Conservation (phyloP, 768 basidiomycete species). For the Lepiota venenata region DNA sequence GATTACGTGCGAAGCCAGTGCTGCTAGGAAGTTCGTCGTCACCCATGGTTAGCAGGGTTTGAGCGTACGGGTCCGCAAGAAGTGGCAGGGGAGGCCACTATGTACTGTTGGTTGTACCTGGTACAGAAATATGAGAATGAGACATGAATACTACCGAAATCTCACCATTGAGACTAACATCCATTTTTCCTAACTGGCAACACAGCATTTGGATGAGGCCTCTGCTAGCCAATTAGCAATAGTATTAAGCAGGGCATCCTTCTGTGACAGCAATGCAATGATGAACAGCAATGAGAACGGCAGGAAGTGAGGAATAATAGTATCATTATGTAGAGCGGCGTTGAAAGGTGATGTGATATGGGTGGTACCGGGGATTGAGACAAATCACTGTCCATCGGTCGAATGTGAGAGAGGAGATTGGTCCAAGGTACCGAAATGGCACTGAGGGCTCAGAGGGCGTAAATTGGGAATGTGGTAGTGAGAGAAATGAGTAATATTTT, state of each 20-base stretch:
- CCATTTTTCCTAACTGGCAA: constrained; percentile 55
- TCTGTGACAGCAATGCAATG: constrained; percentile 55
- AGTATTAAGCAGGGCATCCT: constrained; percentile 54
- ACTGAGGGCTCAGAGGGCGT: constrained; percentile 39
- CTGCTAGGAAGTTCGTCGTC: constrained; percentile 92
- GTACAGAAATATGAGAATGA: no score
- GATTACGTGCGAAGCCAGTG: constrained; percentile 51
- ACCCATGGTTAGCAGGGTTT: constrained; percentile 85
- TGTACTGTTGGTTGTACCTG: constrained; percentile 24
- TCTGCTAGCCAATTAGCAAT: constrained; percentile 47
- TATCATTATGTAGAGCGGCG: constrained; percentile 34
- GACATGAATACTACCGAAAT: no score
- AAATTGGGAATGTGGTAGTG: constrained; percentile 58
- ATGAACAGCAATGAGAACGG: constrained; percentile 55
- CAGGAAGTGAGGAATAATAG: constrained; percentile 46
- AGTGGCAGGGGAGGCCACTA: constrained; percentile 74
- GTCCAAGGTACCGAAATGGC: constrained; percentile 32
- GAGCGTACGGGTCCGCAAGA: constrained; percentile 77
- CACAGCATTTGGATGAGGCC: constrained; percentile 76
- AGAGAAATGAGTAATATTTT: constrained; percentile 63
- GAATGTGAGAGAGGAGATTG: constrained; percentile 34
- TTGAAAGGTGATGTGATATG: constrained; percentile 58
- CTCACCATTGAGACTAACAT: no score
- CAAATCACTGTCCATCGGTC: constrained; percentile 64
- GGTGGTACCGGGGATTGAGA: constrained; percentile 44